Percentiles rank a stretch among this genome's conserved stretches.
phyloP scores from a whole-genome alignment of 306 rosid species.

The Trifolium fragiferum region DNA sequence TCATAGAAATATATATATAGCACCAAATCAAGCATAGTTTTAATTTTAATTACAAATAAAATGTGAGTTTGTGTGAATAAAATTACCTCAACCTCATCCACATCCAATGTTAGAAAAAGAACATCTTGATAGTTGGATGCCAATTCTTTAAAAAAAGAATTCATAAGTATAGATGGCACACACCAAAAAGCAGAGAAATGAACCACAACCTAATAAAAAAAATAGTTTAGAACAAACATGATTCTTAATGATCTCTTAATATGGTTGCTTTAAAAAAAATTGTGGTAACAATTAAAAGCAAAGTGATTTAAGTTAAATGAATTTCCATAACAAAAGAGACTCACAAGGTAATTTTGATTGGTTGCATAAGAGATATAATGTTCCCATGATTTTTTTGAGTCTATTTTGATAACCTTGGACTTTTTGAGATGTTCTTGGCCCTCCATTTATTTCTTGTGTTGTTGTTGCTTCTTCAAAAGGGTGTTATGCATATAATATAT shows the following conservation, averaged over 20 bases:
- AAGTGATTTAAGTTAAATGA: slow-evolving; percentile 7
- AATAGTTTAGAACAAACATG: neutral
- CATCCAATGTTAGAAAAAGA: slow-evolving; percentile 55
- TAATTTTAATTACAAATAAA: neutral
- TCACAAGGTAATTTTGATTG: slow-evolving; percentile 48
- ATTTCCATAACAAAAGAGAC: slow-evolving; percentile 31
- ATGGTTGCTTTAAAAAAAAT: slow-evolving; percentile 12
- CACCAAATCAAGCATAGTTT: slow-evolving; percentile 21
- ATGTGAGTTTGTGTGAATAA: slow-evolving; percentile 28
- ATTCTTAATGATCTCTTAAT: neutral
- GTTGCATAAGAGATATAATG: slow-evolving; percentile 44
- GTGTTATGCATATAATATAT: neutral
- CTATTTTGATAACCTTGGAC: slow-evolving; percentile 57
- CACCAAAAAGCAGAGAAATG: slow-evolving; percentile 65
- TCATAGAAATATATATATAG: neutral
- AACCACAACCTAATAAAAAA: slow-evolving; percentile 45
- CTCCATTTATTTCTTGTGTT: slow-evolving; percentile 43
- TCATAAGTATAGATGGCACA: slow-evolving; percentile 52
- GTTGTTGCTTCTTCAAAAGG: slow-evolving; percentile 28
- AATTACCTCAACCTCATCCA: slow-evolving; percentile 59
- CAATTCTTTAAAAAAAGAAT: slow-evolving; percentile 53
- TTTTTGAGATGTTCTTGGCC: slow-evolving; percentile 41
- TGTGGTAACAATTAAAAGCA: neutral
- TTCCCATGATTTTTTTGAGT: slow-evolving; percentile 53
- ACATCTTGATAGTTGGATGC: slow-evolving; percentile 44